A percentile compares a stretch with the other conserved stretches of the same genome.
phyloP scores from a whole-genome alignment of 2,329 filamentous ascomycete genomes.

The Calonectria honghensis region DNA sequence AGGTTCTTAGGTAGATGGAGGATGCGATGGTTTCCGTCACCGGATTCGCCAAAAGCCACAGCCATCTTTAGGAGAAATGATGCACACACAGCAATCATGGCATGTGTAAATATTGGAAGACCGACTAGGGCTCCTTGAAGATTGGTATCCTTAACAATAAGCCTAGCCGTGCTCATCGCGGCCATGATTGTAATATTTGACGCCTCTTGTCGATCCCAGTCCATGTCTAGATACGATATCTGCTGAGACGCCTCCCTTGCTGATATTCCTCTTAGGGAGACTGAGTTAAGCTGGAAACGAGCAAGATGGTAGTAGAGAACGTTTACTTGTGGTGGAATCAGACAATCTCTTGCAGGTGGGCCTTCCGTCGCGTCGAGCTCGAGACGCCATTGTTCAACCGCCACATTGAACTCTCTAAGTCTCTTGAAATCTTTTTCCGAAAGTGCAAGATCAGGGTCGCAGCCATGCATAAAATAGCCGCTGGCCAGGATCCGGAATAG shows the following conservation, averaged over 20 bases:
- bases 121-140: background rate
- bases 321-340: background rate
- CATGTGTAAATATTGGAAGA: constrained; percentile 11
- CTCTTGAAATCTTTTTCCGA: background rate
- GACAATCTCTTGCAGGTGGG: background rate
- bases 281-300: constrained; percentile 7
- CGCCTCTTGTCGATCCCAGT: constrained; percentile 14
- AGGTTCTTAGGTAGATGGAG: background rate
- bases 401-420: background rate
- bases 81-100: constrained; percentile 15
- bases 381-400: constrained; percentile 10
- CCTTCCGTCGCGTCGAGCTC: background rate
- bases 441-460: constrained; percentile 2
- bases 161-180: background rate
- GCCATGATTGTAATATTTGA: constrained; percentile 6
- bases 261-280: background rate
- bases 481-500: constrained; percentile 7
- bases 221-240: background rate
- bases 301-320: constrained; percentile 2
- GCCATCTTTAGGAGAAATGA: constrained; percentile 17
- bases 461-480: constrained; percentile 16
- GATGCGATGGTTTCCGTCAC: background rate
- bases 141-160: background rate
- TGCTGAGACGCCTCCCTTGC: background rate
- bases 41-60: background rate